Conservation (phyloP, 1,139 yeast species). For the Maudiozyma humilis region DNA sequence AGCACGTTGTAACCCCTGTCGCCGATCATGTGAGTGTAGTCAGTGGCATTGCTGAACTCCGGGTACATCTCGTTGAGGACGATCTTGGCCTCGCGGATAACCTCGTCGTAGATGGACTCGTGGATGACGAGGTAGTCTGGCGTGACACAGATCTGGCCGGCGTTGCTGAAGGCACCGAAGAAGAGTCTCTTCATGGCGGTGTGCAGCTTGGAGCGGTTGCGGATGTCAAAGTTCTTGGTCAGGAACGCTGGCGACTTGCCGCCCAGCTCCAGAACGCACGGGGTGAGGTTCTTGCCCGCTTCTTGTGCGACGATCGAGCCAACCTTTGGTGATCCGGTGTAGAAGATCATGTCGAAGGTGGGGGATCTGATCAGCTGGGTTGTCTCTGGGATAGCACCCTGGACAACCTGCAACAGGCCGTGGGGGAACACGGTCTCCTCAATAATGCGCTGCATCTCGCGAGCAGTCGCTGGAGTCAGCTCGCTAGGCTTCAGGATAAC, state of each 20-base stretch:
- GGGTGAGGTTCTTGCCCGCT: conserved; percentile 81
- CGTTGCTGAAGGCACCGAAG: conserved; percentile 73
- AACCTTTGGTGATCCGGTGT: conserved; percentile 73
- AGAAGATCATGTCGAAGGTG: conserved; percentile 74
- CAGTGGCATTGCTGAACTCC: conserved; percentile 32
- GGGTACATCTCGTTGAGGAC: conserved; percentile 45
- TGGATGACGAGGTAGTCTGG: conserved; percentile 75
- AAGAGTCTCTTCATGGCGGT: conserved; percentile 58
- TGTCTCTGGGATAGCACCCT: conserved; percentile 70
- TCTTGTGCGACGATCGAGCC: conserved; percentile 72
- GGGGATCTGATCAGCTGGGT: conserved; percentile 49
- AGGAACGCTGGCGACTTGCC: conserved; percentile 87
- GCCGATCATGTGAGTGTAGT: conserved; percentile 58
- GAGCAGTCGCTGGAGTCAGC: conserved; percentile 55
- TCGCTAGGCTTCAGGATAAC: conserved; percentile 80
- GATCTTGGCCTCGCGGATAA: conserved; percentile 39
- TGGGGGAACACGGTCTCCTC: conserved; percentile 45
- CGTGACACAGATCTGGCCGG: conserved; percentile 91
- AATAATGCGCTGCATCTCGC: conserved; percentile 49
- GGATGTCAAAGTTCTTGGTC: conserved; percentile 40
- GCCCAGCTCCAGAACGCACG: conserved; percentile 76
- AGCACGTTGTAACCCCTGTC: conserved; percentile 50
- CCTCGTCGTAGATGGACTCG: conserved; percentile 45
- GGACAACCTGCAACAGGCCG: conserved; percentile 51
- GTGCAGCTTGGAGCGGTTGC: conserved; percentile 33